Percentiles rank a stretch among this genome's conserved stretches.
phyloP scores from a whole-genome alignment of 495 filamentous ascomycete genomes.

The Thermochaetoides thermophila region DNA sequence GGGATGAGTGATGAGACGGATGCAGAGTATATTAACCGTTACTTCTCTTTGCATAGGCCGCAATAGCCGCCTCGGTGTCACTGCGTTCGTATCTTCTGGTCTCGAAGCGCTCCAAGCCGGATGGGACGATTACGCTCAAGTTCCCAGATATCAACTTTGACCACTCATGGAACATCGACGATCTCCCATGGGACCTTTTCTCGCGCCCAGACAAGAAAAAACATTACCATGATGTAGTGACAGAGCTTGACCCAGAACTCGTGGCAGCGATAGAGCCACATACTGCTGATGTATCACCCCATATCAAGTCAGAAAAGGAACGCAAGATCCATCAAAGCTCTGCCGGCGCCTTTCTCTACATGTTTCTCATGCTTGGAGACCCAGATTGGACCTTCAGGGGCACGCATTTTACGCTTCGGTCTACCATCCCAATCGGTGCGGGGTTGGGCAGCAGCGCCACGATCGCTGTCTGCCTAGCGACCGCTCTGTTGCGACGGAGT shows the following conservation, averaged over 20 bases:
- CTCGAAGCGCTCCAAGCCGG: conserved; percentile 74
- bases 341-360: conserved; percentile 77
- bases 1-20: too few species aligned
- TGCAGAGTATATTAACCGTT: too few species aligned
- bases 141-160: conserved; percentile 77
- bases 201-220: conserved; percentile 70
- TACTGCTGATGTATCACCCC: conserved; percentile 50
- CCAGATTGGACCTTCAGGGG: conserved; percentile 59
- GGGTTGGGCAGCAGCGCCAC: conserved; percentile 88
- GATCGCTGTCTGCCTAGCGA: conserved; percentile 76
- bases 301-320: conserved; percentile 41
- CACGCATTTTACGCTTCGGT: conserved; percentile 80
- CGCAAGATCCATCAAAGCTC: conserved; percentile 70
- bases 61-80: conserved; percentile 87
- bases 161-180: conserved; percentile 85
- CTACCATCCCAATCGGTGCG: conserved; percentile 83
- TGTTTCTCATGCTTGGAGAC: conserved; percentile 80
- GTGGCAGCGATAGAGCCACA: conserved; percentile 63
- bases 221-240: conserved; percentile 81
- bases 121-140: conserved; percentile 65
- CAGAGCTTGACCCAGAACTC: conserved; percentile 67
- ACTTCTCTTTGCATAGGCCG: too few species aligned
- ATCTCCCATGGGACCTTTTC: conserved; percentile 74
- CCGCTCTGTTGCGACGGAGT: conserved; percentile 77
- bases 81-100: conserved; percentile 91